Evolutionary conservation across 2,329 filamentous ascomycete genomes (phyloP).

Genomic region (Diaporthe sp.): DNA sequence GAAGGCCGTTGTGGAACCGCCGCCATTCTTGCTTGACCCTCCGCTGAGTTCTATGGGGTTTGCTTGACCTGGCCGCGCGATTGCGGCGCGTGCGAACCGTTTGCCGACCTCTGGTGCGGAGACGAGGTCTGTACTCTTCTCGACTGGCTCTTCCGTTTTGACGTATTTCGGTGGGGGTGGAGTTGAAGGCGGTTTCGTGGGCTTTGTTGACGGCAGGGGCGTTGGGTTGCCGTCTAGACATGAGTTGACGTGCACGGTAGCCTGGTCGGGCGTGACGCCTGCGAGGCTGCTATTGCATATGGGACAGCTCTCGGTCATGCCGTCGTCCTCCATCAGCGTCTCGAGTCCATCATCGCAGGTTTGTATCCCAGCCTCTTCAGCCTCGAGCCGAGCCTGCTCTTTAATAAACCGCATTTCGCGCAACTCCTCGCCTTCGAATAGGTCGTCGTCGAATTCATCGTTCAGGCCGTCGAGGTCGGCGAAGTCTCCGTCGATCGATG

Average conservation of each 20-base stretch:
- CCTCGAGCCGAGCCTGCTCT: constrained; percentile 77
- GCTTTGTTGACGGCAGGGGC: constrained; percentile 57
- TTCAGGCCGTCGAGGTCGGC: constrained; percentile 61
- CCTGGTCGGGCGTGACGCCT: constrained; percentile 74
- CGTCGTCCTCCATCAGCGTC: constrained; percentile 45
- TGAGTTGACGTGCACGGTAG: constrained; percentile 88
- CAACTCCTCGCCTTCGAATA: constrained; percentile 73
- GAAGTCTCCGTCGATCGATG: constrained; percentile 48
- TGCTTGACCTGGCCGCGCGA: constrained; percentile 83
- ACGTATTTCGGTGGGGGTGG: constrained; percentile 34
- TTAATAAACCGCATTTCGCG: constrained; percentile 79
- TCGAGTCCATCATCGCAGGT: constrained; percentile 51
- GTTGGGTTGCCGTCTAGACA: constrained; percentile 88
- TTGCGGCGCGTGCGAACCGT: constrained; percentile 74
- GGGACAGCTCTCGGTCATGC: constrained; percentile 71
- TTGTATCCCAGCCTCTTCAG: constrained; percentile 63
- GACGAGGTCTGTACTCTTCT: constrained; percentile 41
- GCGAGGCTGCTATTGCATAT: constrained; percentile 78
- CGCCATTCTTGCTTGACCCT: constrained; percentile 39
- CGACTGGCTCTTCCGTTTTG: constrained; percentile 36
- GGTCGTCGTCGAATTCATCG: constrained; percentile 66
- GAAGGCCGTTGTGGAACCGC: constrained; percentile 78
- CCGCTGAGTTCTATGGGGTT: constrained; percentile 77
- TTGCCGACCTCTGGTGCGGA: constrained; percentile 60
- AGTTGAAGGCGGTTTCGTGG: constrained; percentile 40